Conservation (phyloP, 2,329 filamentous ascomycete genomes). For the Exophiala bonariae region DNA sequence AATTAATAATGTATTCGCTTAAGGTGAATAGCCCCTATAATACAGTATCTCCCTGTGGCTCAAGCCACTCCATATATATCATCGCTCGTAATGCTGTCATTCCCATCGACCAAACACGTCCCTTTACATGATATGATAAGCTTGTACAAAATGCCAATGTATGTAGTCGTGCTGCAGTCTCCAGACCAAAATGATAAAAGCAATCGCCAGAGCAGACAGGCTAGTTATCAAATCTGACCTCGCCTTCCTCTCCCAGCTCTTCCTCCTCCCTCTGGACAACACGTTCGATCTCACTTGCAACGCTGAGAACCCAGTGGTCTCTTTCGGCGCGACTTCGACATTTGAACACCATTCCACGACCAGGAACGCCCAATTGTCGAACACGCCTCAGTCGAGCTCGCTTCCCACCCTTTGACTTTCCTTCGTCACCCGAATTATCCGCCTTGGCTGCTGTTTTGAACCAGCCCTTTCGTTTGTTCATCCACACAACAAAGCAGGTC, state of each 20-base stretch:
- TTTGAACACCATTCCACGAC: conserved; percentile 65
- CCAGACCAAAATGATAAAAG: too few species aligned
- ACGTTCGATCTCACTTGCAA: conserved; percentile 64
- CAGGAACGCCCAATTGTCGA: conserved; percentile 60
- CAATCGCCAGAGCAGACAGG: too few species aligned
- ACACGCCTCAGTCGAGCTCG: conserved; percentile 53
- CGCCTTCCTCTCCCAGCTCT: conserved; percentile 15
- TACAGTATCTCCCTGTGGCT: too few species aligned
- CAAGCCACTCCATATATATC: too few species aligned
- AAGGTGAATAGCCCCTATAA: too few species aligned
- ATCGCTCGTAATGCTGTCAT: too few species aligned
- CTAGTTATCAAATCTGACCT: conserved; percentile 16
- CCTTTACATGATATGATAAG: too few species aligned
- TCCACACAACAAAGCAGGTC: conserved; percentile 31
- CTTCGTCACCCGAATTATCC: not conserved
- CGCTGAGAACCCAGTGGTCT: conserved; percentile 67
- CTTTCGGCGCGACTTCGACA: conserved; percentile 64
- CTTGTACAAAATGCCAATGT: too few species aligned
- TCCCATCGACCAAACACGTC: too few species aligned
- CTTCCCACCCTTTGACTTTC: conserved; percentile 1
- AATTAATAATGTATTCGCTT: too few species aligned
- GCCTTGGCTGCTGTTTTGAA: conserved; percentile 21
- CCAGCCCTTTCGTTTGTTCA: conserved; percentile 24
- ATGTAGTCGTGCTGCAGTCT: too few species aligned
- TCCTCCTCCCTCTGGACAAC: conserved; percentile 22